phyloP scores from a whole-genome alignment of 306 rosid genomes.

The Parietaria judaica region DNA sequence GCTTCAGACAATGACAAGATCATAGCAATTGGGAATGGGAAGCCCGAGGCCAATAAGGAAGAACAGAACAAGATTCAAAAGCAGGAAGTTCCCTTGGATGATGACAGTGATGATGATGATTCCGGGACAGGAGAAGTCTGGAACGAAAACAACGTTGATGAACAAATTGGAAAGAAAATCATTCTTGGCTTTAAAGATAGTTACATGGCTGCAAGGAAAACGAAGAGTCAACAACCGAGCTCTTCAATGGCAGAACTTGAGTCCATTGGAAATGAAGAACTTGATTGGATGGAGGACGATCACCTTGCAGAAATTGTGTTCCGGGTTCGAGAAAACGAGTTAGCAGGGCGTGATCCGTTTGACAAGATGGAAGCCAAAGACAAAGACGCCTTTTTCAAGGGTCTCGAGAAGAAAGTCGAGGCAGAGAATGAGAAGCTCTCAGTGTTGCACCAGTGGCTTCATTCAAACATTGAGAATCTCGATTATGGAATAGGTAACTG shows the following conservation, averaged over 20 bases:
- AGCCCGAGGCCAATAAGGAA: slow-evolving; percentile 18
- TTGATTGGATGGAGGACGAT: slow-evolving; percentile 86
- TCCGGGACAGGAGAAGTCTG: slow-evolving; percentile 38
- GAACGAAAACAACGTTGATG: slow-evolving; percentile 64
- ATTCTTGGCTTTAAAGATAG: slow-evolving; percentile 75
- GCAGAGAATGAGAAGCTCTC: slow-evolving; percentile 64
- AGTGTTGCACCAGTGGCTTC: slow-evolving; percentile 72
- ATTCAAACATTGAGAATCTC: slow-evolving; percentile 81
- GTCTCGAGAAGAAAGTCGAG: slow-evolving; percentile 76
- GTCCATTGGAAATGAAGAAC: slow-evolving; percentile 47
- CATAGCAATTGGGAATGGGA: slow-evolving; percentile 22
- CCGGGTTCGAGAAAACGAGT: slow-evolving; percentile 75
- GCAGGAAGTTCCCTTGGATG: slow-evolving; percentile 26
- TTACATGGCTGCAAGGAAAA: slow-evolving; percentile 61
- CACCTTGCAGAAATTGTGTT: slow-evolving; percentile 80
- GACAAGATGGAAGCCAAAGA: slow-evolving; percentile 57
- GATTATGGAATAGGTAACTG: slow-evolving; percentile 75
- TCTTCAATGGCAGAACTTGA: slow-evolving; percentile 32
- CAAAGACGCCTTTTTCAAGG: slow-evolving; percentile 60
- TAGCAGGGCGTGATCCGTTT: slow-evolving; percentile 71
- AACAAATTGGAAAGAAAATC: slow-evolving; percentile 60
- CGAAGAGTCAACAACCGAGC: slow-evolving; percentile 34
- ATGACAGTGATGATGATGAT: slow-evolving; percentile 29
- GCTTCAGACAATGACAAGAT: slow-evolving; percentile 30
- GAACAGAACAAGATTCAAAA: slow-evolving; percentile 27